Base-by-base conservation (phyloP, 768 basidiomycete species). In the Lactarius indigo region DNA sequence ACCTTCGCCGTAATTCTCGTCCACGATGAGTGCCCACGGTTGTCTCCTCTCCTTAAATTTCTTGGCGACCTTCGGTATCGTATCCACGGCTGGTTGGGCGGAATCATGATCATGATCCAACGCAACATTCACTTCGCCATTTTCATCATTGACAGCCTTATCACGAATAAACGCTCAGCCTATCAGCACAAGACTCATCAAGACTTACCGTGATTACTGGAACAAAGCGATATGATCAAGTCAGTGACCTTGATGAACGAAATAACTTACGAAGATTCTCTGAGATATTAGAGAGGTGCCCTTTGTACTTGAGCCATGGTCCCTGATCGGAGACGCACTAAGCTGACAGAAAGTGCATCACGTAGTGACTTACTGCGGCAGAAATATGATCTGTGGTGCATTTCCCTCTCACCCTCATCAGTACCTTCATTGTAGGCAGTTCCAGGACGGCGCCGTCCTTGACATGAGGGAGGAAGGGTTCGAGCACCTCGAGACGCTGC, bases 341-440 rank as follows among this genome's bases (percentile, higher is more conserved):
- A 66, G 42, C 39, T 17, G 13, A 18, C 15, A 18, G 60, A 20
- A 18, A 26, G 23, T 63, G 30, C 61, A 52, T 12, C 13, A 42
- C 15, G 28, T 17, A 17, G 10, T 17, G 15, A 20, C 87, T 59
- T 71, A 92, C 91, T 37, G 97, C 97, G 44, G 97, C 97, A 39
- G 92, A 95, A 64, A 98, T 99, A 75, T 98, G 97, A 74, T 99
- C 97, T 20, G 97, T 99, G 15, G 97, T 99, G 76, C 97, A 99
- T 79, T 99, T 98, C n/a, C 97, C 97, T 70, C 92, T 82, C 8
- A 98, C 93, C 35, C 94, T 81, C 84, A 98, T 86, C 59, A 99
- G 76, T 60, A 96, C 92, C 72, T 87, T 92, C 75, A 98, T 79
- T 28, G 84, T 72, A 10, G 94, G 90, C 18, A 98, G 81, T 79